Evolutionary conservation across 345 rosid species (phyloP), one percentile per base, ranked within the genome.

Genomic region (Durio zibethinus): DNA sequence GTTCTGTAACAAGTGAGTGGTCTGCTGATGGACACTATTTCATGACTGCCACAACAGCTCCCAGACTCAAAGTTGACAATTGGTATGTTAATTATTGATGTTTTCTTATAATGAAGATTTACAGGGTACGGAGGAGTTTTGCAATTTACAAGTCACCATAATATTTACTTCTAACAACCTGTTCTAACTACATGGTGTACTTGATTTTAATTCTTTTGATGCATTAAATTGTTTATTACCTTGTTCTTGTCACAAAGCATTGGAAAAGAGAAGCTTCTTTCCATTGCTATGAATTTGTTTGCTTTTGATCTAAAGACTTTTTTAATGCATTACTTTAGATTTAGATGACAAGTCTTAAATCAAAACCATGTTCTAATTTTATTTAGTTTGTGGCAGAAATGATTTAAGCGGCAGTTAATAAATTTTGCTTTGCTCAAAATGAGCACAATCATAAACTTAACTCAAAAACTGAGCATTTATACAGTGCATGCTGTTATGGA

Each of bases 1-100:
- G 92, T 67, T 94, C 94, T 66, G 97, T 94, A 5, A 85, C 90
- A 73, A 88, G 91, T 83, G 98, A 94, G 83, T 94, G 97, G 98
- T 94, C 98, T 64, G 88, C 97, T 1, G 97, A 93, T 87, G 98
- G 98, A 57, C 65, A 84, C 69, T 93, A 90, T 83, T 95, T 95
- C 76, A 84, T 93, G 91, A 95, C 99, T 75, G 97, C 99, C 59
- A 90, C 99, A 83, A 93, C 99, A 76, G 94, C 98, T 78, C 99
- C 99, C 48, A 90, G 99, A 83, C 93, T 90, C 66, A 95, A 91
- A 83, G 89, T 95, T 54, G 97, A 95, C 85, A 95, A 95, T 81
- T 92, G 95, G 99, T 95, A 91, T 81, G 92, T 48, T 77, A 69
- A 33, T 77, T 76, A 23, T 53, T 78, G 63, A 76, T 73, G 20